Percentiles rank a stretch among this genome's conserved stretches.
These are phyloP conservation scores for Chrysanthemum lavandulifolium DNA, from an alignment of 129 eudicot genomes.

Conservation along the genomic window DNA sequence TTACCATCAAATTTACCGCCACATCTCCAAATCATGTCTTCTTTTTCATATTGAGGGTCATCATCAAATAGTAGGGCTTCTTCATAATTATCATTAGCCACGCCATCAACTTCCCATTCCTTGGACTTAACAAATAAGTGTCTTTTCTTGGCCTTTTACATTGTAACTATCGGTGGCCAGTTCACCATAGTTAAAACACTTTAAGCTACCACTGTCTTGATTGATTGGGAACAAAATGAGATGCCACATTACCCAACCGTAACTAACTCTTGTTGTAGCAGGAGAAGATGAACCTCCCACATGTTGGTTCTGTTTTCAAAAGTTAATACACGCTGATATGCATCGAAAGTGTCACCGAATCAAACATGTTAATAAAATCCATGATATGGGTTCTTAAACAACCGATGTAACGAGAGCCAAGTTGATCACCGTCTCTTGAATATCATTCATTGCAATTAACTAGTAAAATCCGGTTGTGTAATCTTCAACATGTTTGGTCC, in stretches of 20 bases:
- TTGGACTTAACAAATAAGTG: no score
- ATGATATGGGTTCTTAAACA: background rate
- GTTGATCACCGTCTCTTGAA: background rate
- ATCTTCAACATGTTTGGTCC: background rate
- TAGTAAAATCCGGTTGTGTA: background rate
- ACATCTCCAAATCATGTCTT: no score
- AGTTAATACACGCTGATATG: background rate
- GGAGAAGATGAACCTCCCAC: background rate
- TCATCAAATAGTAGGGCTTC: no score
- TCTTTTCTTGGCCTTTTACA: no score
- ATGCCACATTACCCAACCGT: no score
- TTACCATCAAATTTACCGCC: no score
- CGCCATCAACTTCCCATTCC: no score
- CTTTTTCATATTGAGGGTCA: no score
- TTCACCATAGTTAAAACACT: no score
- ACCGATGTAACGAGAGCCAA: background rate
- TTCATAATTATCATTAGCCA: no score
- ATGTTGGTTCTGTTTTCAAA: background rate
- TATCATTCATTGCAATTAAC: no score
- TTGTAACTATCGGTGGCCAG: no score
- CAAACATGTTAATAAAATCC: background rate
- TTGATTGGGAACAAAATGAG: background rate
- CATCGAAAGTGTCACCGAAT: background rate
- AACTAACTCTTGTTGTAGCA: background rate
- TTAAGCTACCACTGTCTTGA: background rate